Percentiles rank a stretch among this genome's conserved stretches.
Conservation (phyloP, 140 eudicot species). For the Flaveria floridana region DNA sequence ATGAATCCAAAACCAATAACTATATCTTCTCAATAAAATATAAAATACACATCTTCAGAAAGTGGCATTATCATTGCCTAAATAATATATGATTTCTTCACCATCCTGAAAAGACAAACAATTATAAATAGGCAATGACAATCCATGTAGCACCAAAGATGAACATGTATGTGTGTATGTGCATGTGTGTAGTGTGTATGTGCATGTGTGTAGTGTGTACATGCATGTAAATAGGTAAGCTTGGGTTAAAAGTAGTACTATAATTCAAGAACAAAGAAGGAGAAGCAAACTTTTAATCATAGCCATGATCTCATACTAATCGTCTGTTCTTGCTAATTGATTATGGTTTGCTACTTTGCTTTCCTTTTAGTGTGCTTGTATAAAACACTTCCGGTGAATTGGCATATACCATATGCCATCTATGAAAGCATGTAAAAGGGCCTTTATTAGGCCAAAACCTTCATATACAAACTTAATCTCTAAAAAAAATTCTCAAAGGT, state of each 20-base stretch:
- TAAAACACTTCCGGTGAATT: constrained; percentile 2
- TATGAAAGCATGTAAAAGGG: neutral
- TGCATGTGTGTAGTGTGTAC: constrained; percentile 3
- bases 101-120: neutral
- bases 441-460: neutral
- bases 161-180: neutral
- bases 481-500: neutral
- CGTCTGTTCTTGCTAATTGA: neutral
- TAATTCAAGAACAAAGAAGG: constrained; percentile 5
- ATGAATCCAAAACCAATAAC: constrained; percentile 2
- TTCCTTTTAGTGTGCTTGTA: constrained; percentile 6
- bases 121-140: constrained; percentile 2
- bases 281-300: neutral
- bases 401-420: constrained; percentile 3
- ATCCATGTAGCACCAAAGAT: neutral
- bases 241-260: neutral
- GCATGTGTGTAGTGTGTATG: constrained; percentile 7
- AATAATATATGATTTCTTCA: neutral
- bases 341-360: neutral
- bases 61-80: constrained; percentile 11
- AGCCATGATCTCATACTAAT: neutral
- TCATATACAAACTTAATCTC: neutral
- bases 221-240: constrained; percentile 16
- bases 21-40: constrained; percentile 14
- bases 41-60: neutral